phyloP scores from a whole-genome alignment of 2,329 filamentous ascomycete genomes.

The Colletotrichum kahawae region DNA sequence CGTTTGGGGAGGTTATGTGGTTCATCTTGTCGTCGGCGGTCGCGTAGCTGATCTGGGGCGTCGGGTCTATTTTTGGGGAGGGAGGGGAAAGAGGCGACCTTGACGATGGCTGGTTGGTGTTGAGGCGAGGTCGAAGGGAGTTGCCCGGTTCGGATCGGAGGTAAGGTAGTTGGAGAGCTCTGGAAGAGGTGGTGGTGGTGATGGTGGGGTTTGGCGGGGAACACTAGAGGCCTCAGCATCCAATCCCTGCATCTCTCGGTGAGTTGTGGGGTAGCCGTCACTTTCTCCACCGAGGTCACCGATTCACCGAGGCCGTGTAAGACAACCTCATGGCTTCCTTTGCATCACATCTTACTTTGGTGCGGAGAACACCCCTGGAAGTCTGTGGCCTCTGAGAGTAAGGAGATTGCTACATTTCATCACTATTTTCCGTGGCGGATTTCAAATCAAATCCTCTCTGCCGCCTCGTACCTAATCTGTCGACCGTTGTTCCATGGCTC shows the following conservation, averaged over 20 bases:
- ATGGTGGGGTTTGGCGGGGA: slow-evolving; percentile 22
- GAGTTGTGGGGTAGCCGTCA: neutral
- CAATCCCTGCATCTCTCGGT: slow-evolving; percentile 10
- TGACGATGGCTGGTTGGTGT: neutral
- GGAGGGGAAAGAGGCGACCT: neutral
- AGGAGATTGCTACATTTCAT: neutral
- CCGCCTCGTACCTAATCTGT: neutral
- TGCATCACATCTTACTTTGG: neutral
- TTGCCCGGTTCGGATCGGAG: slow-evolving; percentile 13
- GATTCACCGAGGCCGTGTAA: neutral
- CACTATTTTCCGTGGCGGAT: neutral
- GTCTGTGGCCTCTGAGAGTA: neutral
- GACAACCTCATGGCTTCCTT: neutral
- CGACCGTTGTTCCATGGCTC: neutral
- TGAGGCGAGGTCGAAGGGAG: neutral
- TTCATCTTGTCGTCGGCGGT: slow-evolving; percentile 34
- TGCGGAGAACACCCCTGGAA: neutral
- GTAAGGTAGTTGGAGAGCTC: slow-evolving; percentile 9
- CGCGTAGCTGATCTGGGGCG: neutral
- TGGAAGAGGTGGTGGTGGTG: neutral
- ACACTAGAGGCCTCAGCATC: neutral
- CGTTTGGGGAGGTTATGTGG: slow-evolving; percentile 47
- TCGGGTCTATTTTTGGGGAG: neutral
- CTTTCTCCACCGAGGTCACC: neutral
- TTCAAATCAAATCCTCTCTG: neutral